Evolutionary conservation across 768 basidiomycete species (phyloP), one percentile per base, ranked within the genome.

Genomic region (Termitomyces sp.): DNA sequence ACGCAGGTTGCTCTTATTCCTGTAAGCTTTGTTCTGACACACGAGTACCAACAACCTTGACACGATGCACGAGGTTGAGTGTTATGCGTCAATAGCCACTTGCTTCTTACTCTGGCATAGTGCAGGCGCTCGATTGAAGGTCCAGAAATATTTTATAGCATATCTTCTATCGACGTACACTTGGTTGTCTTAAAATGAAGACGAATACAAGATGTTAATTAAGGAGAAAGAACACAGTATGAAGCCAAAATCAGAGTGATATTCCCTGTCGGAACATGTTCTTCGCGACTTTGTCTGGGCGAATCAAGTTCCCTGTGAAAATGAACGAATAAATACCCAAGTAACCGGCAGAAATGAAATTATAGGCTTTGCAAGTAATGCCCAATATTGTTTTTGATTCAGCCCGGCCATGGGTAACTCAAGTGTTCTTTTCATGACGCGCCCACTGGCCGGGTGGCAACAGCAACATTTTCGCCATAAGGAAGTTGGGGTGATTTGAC

Each of bases 401-500:
- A 42, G 41, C 54, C 54, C 42, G 59, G 51, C 54, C 59, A 53
- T 36, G 41, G 49, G 36, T 26, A 29, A 44, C 51, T 29, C 51
- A 33, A 51, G 5, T 39, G 20, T 67, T 64, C 66, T 69, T 67
- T 64, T 66, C 69, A 73, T 70, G 72, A 77, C 29, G 74, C 77
- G 51, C 75, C 74, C 44, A 77, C 69, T 49, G 72, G 67, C 48
- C 74, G 70, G 54, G 84, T 75, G 50, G 79, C 75, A 58, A 87
- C 75, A 44, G 80, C 74, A 48, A 82, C 76, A 63, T 80, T 85
- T 68, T 89, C 87, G 60, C 78, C 79, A 62, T 84, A 82, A 18
- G 85, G 77, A 55, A 85, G 67, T 68, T 84, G 83, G 60, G 86
- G 80, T 39, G 83, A 73, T 69, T 83, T 86, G 72, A 84, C 71